Evolutionary conservation across 2,329 filamentous ascomycete genomes (phyloP), one percentile per base, ranked within the genome.

Genomic region (Stagonosporopsis rhizophila): DNA sequence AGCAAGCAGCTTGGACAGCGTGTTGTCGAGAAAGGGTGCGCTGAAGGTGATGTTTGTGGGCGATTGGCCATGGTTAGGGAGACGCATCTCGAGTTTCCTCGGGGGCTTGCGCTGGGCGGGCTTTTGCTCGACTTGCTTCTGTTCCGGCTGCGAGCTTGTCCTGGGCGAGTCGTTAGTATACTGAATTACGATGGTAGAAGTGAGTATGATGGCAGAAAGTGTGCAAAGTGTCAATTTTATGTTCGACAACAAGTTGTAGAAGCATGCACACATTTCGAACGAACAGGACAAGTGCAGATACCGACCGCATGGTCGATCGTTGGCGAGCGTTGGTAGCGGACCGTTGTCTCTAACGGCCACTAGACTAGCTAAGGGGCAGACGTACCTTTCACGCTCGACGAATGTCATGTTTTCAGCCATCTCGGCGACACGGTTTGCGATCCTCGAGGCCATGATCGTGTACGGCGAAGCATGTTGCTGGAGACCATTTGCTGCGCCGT

Each of bases 391-490:
- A 25, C 78, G 77, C 68, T 82, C 80, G 40, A 81, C 78, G 58
- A 82, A 81, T 15, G 80, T 82, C 62, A 81, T 80, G 70, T 80
- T 81, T 71, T 82, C 80, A 7, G 80, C 80, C 79, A 82, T 81
- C 63, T 82, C 80, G 6, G 79, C 80, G 12, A 82, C 79, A 41
- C 80, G 74, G 67, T 82, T 82, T 39, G 79, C 79, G 58, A 82
- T 81, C 38, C 80, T 65, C 40, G 74, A 77, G 8, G 79, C 80
- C 80, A 82, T 82, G 68, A 82, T 81, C 41, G 77, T 78, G 70
- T 82, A 82, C 32, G 80, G 78, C 30, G 79, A 81, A 35, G 76
- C 66, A 48, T 70, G 67, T 4, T 66, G 55, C 30, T 64, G 54
- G 14, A 62, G 58, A 38, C 69, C 72, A 52, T 75, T 75, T 15